phyloP scores from a whole-genome alignment of 257 asterid genomes.

The Fraxinus quadrangulata region DNA sequence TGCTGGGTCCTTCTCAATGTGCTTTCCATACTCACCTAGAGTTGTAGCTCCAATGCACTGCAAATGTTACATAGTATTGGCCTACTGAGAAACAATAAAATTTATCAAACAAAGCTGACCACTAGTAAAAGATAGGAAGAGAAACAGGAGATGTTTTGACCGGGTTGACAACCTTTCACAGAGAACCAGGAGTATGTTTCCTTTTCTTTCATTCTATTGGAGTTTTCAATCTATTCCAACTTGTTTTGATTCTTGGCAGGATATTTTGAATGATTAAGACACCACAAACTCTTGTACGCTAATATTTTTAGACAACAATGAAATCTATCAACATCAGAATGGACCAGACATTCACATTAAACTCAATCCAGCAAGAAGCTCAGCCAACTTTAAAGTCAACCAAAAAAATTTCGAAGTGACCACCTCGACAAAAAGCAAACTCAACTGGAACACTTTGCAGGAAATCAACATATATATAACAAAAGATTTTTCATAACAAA shows the following conservation, averaged over 20 bases:
- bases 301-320: not conserved
- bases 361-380: not conserved
- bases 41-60: slow-evolving; percentile 98
- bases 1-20: slow-evolving; percentile 95
- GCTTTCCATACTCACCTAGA: slow-evolving; percentile 83
- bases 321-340: not conserved
- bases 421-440: too few relatives aligned
- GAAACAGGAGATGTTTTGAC: not conserved
- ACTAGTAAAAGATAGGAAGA: not conserved
- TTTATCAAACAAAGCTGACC: not conserved
- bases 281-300: not conserved
- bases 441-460: too few relatives aligned
- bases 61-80: slow-evolving; percentile 13
- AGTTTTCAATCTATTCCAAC: not conserved
- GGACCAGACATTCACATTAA: not conserved
- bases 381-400: not conserved
- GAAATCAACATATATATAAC: too few relatives aligned
- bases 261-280: not conserved
- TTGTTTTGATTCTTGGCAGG: not conserved
- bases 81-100: not conserved
- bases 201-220: not conserved
- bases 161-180: not conserved
- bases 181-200: not conserved
- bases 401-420: too few relatives aligned
- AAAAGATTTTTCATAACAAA: too few relatives aligned